Percentiles rank a stretch among this genome's conserved stretches.
Evolutionary conservation across 345 rosid genomes (phyloP).

Genomic region (Ricinus communis): DNA sequence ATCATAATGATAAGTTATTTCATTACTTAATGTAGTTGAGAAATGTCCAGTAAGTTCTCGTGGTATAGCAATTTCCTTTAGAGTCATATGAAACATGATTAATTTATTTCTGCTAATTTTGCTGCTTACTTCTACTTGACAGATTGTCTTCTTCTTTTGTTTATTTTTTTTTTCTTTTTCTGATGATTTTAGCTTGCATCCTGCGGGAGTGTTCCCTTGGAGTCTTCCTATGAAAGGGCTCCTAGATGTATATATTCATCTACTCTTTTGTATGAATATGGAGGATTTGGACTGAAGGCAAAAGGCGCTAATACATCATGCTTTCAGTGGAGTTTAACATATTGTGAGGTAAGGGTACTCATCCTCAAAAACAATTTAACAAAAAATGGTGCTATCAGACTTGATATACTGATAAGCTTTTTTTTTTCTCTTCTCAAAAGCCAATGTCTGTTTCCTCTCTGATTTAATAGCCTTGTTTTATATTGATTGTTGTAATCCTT

Average conservation of each 20-base stretch:
- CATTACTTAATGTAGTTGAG: neutral
- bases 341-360: conserved; percentile 44
- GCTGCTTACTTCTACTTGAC: neutral
- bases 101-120: neutral
- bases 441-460: neutral
- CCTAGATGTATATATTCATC: conserved; percentile 48
- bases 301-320: conserved; percentile 28
- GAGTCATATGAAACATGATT: neutral
- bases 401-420: neutral
- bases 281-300: conserved; percentile 34
- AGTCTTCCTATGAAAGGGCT: conserved; percentile 57
- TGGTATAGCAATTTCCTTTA: too few species aligned
- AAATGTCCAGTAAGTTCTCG: neutral
- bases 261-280: conserved; percentile 48
- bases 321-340: conserved; percentile 44
- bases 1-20: neutral
- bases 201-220: conserved; percentile 48
- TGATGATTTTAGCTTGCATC: conserved; percentile 40
- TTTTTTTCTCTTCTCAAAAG: neutral
- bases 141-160: neutral
- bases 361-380: too few species aligned
- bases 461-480: neutral
- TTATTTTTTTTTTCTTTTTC: neutral
- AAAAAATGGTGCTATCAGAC: neutral
- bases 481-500: neutral